phyloP scores from a whole-genome alignment of 2,329 filamentous ascomycete species.

The Penicillium sp. region DNA sequence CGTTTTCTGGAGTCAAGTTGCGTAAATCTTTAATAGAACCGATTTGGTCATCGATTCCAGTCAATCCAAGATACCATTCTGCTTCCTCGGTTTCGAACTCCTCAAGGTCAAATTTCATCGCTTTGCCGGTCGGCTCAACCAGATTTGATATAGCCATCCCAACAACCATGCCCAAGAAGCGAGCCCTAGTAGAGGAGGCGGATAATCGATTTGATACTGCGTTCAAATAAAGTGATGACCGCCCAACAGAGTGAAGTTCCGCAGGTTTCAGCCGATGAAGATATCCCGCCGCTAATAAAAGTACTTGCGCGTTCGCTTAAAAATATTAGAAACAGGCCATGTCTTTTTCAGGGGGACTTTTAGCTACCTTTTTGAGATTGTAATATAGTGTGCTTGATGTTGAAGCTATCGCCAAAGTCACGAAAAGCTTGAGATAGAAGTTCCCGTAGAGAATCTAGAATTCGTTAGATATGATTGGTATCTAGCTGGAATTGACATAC shows the following conservation, averaged over 20 bases:
- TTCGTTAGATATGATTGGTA: conserved; percentile 62
- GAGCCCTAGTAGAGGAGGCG: conserved; percentile 67
- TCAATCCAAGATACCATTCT: conserved; percentile 67
- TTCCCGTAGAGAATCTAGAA: conserved; percentile 32
- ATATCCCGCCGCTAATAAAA: conserved; percentile 75
- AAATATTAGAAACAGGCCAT: conserved; percentile 22
- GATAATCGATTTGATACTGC: conserved; percentile 81
- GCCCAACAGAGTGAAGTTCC: conserved; percentile 64
- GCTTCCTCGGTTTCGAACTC: conserved; percentile 72
- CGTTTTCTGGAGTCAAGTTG: conserved; percentile 13
- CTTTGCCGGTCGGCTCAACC: conserved; percentile 62
- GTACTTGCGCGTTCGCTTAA: conserved; percentile 72
- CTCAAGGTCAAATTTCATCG: conserved; percentile 78
- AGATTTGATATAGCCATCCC: conserved; percentile 68
- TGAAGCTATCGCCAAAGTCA: conserved; percentile 80
- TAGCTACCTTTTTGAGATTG: conserved; percentile 77
- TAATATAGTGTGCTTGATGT: conserved; percentile 79
- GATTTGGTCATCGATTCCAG: conserved; percentile 58
- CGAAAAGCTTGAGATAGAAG: conserved; percentile 65
- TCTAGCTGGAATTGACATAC: conserved; percentile 39
- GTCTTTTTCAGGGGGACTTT: background rate
- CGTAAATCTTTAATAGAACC: conserved; percentile 55
- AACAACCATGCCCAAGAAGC: conserved; percentile 83
- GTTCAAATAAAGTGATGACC: conserved; percentile 69
- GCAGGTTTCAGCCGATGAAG: conserved; percentile 63